Base-by-base conservation (phyloP, 176 grass and related monocot species). In the Eleusine indica region DNA sequence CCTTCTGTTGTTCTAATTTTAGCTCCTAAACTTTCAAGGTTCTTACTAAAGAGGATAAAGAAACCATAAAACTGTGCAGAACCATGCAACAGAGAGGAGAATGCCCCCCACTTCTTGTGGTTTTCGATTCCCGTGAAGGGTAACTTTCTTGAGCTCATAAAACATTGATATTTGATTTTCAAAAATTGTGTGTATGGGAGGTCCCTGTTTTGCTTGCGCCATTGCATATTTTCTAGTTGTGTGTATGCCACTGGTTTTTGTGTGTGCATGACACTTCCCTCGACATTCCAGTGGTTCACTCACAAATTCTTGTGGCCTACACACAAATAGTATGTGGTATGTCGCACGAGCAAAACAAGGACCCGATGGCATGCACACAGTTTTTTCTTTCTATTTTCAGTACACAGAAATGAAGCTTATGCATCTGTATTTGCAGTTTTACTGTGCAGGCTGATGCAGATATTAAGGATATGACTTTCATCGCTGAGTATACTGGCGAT, bases 401-500 rank as follows among this genome's bases (percentile, higher is more conserved):
- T 60, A 58, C 2, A 52, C 42, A 47, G 66, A 56, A 87, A 65
- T 66, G 37, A 38, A 79, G 74, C 41, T 81, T 57, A 63, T 25
- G 5, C 75, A 52, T 90, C 25, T 47, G 42, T 61, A 46, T 90
- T 66, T 91, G 41, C 89, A 98, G 93, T 72, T 98, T 93, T 77
- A 98, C 87, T 53, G 93, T 98, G 65, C 91, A 98, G 77, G 96
- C 96, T 37, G 92, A 98, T 86, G 93, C 73, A 25, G 49, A 85
- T 77, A 83, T 98, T 74, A 95, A 95, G 76, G 96, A 98, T 89
- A 71, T 98, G 89, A 95, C 93, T 53, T 77, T 95, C 66, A 85
- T 95, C 4, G 22, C 93, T 37, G 89, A 98, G 77, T 98, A 98
- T 74, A 60, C 85, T 73, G 93, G 93, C 5, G 96, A 98, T 70